phyloP scores from a whole-genome alignment of 1,139 yeast genomes.

The Hansenula lynferdii region DNA sequence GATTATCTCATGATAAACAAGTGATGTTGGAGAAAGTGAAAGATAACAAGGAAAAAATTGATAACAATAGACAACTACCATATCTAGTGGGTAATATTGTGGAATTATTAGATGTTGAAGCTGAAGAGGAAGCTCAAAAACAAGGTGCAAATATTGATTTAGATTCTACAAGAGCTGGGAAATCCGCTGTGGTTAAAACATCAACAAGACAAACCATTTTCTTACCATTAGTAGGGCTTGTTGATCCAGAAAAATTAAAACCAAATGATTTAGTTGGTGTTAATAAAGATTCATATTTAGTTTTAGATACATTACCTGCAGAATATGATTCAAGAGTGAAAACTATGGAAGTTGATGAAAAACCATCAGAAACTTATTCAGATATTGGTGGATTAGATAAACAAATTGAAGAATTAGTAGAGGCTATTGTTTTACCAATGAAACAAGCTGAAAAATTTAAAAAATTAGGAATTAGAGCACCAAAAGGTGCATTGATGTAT shows the following conservation, averaged over 20 bases:
- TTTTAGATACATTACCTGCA: constrained; percentile 91
- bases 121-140: constrained; percentile 61
- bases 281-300: constrained; percentile 91
- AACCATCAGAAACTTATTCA: constrained; percentile 93
- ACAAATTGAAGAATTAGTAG: constrained; percentile 96
- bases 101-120: constrained; percentile 84
- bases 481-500: constrained; percentile 98
- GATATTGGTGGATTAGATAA: constrained; percentile 98
- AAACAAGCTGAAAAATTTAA: constrained; percentile 96
- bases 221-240: constrained; percentile 91
- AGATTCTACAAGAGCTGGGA: constrained; percentile 91
- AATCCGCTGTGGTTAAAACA: constrained; percentile 96
- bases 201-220: constrained; percentile 97
- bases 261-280: constrained; percentile 98
- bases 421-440: constrained; percentile 98
- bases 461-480: constrained; percentile 90
- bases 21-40: constrained; percentile 92
- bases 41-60: constrained; percentile 94
- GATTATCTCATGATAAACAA: constrained; percentile 87
- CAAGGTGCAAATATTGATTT: constrained; percentile 96
- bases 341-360: constrained; percentile 99
- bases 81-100: constrained; percentile 98
- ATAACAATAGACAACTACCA: constrained; percentile 92
- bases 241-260: constrained; percentile 79
- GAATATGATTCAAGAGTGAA: constrained; percentile 97